Evolutionary conservation across 495 filamentous ascomycete genomes (phyloP), one percentile per base, ranked within the genome.

Genomic region (Penicillium diatomitis): DNA sequence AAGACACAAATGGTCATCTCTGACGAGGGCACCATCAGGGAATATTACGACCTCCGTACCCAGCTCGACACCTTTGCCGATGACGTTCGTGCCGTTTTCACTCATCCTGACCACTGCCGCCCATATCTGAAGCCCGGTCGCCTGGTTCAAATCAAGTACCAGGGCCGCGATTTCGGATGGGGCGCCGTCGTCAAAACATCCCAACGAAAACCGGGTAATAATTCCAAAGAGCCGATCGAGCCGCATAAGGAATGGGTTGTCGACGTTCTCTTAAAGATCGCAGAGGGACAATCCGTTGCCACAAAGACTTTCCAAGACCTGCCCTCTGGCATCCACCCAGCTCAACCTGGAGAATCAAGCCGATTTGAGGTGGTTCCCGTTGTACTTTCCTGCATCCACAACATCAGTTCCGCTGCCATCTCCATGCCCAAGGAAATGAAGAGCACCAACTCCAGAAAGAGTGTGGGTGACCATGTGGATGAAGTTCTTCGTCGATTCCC

Each of bases 141-240:
- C 11, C 64, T 96, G 9, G 78, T 98, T n/a, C 79, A 82, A 40
- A 83, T 97, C 50, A 87, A 85, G 57, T 78, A 86, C 57, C 78
- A 82, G 41, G 82, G 84, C 44, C 66, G 79, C 50, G 88, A 96
- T 58, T 98, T 89, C 62, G 92, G 90, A 36, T 98, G 92, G 94
- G 92, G 91, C 45, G 83, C 85, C 1, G 78, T 95, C 12, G 77
- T 95, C 8, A 84, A 87, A 48, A 82, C 77, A 52, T 78, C 74
- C 2, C 68, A 72, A 46, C 82, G 89, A 33, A 77, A 74, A 57
- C 64, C 72, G 8, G 68, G 72, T 8, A 87, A 81, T 58, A 71
- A 73, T 9, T 66, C 78, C n/a, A 79, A 71, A 10, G 79, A 87
- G 37, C 78, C 86, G 29, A 76, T 83, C 32, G 70, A 72, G 8